phyloP scores from a whole-genome alignment of 2,329 filamentous ascomycete species.

The Aspergillus aculeatus region DNA sequence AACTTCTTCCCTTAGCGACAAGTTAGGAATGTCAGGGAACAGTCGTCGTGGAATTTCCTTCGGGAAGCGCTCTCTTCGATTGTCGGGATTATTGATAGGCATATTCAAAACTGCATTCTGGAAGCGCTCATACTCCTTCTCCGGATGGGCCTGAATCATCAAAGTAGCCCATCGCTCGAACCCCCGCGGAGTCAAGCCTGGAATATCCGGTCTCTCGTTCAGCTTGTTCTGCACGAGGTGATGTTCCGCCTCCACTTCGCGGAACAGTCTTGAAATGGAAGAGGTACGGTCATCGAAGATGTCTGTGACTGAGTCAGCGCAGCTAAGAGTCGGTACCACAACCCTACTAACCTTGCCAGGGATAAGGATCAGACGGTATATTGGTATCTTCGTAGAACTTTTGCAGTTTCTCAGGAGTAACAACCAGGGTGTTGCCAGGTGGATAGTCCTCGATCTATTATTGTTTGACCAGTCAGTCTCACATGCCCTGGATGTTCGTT shows the following conservation, averaged over 20 bases:
- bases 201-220: slow-evolving; percentile 57
- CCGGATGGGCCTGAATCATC: slow-evolving; percentile 72
- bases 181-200: slow-evolving; percentile 65
- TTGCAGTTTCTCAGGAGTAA: slow-evolving; percentile 73
- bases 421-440: slow-evolving; percentile 66
- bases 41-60: slow-evolving; percentile 73
- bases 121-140: slow-evolving; percentile 70
- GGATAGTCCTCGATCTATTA: slow-evolving; percentile 67
- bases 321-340: not conserved
- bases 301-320: slow-evolving; percentile 36
- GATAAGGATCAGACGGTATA: slow-evolving; percentile 64
- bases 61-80: slow-evolving; percentile 70
- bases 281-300: slow-evolving; percentile 56
- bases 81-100: slow-evolving; percentile 66
- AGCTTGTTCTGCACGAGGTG: slow-evolving; percentile 61
- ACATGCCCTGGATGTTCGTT: not conserved
- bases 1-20: slow-evolving; percentile 59
- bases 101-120: slow-evolving; percentile 66
- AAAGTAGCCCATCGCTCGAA: slow-evolving; percentile 71
- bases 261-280: slow-evolving; percentile 60
- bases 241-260: slow-evolving; percentile 56
- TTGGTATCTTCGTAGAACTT: slow-evolving; percentile 69
- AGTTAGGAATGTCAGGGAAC: slow-evolving; percentile 62
- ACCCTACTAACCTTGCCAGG: slow-evolving; percentile 60
- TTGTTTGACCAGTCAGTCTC: slow-evolving; percentile 13